phyloP scores from a whole-genome alignment of 2,329 filamentous ascomycete species.

The Penicillium griseofulvum region DNA sequence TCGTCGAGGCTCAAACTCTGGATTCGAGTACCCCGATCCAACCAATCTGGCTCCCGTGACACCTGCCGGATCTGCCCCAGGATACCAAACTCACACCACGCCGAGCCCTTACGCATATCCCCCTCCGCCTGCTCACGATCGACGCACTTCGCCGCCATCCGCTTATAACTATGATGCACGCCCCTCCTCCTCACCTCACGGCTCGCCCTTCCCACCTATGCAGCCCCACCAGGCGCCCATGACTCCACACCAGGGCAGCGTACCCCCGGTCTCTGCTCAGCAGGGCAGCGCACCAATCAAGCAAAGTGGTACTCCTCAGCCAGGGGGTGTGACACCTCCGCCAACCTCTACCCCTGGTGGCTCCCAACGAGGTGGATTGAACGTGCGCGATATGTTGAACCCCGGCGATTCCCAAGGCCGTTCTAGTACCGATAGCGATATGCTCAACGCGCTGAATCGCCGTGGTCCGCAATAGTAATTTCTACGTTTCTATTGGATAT shows the following conservation, averaged over 20 bases:
- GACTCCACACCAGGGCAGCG: constrained; percentile 23
- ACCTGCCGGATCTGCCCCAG: constrained; percentile 43
- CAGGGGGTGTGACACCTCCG: constrained; percentile 38
- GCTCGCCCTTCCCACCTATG: constrained; percentile 40
- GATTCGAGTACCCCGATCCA: constrained; percentile 49
- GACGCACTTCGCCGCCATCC: constrained; percentile 47
- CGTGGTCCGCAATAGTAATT: constrained; percentile 36
- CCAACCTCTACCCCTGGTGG: constrained; percentile 37
- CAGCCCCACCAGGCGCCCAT: constrained; percentile 26
- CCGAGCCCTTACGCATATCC: constrained; percentile 38
- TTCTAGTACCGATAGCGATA: constrained; percentile 49
- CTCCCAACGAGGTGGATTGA: constrained; percentile 43
- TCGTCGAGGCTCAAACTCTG: constrained; percentile 45
- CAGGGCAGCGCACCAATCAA: background rate
- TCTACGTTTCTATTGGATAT: background rate
- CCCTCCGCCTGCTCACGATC: constrained; percentile 37
- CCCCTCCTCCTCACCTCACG: constrained; percentile 45
- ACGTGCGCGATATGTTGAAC: constrained; percentile 50
- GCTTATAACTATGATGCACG: constrained; percentile 44
- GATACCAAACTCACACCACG: constrained; percentile 42
- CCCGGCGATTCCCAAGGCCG: constrained; percentile 42
- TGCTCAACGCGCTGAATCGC: constrained; percentile 49
- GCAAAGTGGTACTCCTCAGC: constrained; percentile 11
- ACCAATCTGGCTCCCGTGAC: constrained; percentile 49
- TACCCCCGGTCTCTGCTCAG: constrained; percentile 1